Base-by-base conservation (phyloP, 169 alveolate species). In the Fabrea salina region DNA sequence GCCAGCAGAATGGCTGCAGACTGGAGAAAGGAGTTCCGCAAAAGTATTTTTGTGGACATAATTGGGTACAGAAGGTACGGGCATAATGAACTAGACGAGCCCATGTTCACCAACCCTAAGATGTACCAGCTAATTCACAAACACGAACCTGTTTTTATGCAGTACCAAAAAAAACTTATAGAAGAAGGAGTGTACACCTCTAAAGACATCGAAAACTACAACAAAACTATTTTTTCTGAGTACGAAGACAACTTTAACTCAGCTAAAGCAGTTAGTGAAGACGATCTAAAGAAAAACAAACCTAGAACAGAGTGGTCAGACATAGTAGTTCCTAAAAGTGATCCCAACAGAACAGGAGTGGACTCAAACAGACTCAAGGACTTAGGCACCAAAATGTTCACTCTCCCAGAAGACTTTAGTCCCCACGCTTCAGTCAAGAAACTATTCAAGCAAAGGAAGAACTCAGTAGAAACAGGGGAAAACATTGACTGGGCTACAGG, bases 41-140 rank as follows among this genome's bases (percentile, higher is more conserved):
- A 87, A 33, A 99, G 97, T 78, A 96, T 96, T 6, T 92, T 96
- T 50, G 85, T 97, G 19, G 98, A 97, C 81, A 40, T 97, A 8
- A 93, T 97, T 22, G 99, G 98, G 32, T 97, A 95, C 88, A 82
- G 99, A 74, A 90, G 94, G 59, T 85, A 77, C 57, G 99, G 99
- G 2, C 99, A 97, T 87, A 96, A 96, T 83, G 99, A 96, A 70
- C 91, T 96, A 47, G 99, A 97, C 84, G 93, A 95, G 96, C 99
- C 99, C 41, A 91, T 89, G 66, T 96, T 96, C 88, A 97, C 99
- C 4, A 91, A 97, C 80, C 99, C 99, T 5, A 82, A 85, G 30
- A 95, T 96, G 96, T 96, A 97, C 71, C 89, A 90, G 40, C 84
- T 84, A 39, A 93, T 97, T 61, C 93, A 19, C 1, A 67, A 67